Conservation (phyloP, 345 rosid genomes). For the Melaleuca alternifolia region DNA sequence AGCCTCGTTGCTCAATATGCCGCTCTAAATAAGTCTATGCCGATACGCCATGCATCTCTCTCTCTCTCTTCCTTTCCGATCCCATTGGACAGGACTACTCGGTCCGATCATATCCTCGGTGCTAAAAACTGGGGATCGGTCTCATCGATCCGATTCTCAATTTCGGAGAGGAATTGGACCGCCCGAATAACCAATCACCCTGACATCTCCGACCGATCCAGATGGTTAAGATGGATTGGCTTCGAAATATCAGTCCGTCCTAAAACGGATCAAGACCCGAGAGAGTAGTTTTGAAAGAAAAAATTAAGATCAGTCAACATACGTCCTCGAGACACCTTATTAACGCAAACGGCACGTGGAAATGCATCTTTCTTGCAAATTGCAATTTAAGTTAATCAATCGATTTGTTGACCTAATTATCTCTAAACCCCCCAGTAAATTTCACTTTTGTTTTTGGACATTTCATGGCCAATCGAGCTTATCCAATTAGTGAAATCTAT, state of each 20-base stretch:
- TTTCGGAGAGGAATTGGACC: too few species aligned
- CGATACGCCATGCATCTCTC: too few species aligned
- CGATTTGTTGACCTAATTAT: not conserved
- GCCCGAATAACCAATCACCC: too few species aligned
- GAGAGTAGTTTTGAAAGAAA: not conserved
- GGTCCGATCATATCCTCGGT: too few species aligned
- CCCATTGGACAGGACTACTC: too few species aligned
- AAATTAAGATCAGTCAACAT: too few species aligned
- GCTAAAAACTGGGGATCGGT: too few species aligned
- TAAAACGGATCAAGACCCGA: not conserved
- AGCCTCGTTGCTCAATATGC: too few species aligned
- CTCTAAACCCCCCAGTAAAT: not conserved
- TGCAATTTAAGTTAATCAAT: not conserved
- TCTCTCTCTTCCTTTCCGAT: too few species aligned
- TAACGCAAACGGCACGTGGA: not conserved
- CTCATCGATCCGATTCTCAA: too few species aligned
- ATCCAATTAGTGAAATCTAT: not conserved
- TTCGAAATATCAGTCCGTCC: not conserved
- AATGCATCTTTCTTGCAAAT: not conserved
- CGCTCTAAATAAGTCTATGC: too few species aligned
- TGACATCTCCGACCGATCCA: rapidly evolving
- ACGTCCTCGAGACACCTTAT: not conserved
- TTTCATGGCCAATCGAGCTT: not conserved
- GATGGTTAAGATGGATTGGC: not conserved
- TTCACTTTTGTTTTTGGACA: not conserved